Base-by-base conservation (phyloP, 2,329 filamentous ascomycete genomes). In the Diplodia sapinea region DNA sequence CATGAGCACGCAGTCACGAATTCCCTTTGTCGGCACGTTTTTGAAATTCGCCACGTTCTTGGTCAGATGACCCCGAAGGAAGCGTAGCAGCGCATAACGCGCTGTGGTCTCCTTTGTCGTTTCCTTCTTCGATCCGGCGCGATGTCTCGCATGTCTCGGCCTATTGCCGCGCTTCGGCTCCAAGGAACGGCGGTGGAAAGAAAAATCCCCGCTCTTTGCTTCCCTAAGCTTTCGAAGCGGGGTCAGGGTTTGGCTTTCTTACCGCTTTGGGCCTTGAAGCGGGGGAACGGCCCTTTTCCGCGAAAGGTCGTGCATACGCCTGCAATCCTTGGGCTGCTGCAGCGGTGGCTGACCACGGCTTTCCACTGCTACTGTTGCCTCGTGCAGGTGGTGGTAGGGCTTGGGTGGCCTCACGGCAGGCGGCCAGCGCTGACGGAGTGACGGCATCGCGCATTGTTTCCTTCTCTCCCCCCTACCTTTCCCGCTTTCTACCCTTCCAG, bases 221-320 rank as follows among this genome's bases (percentile, higher is more conserved):
- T n/a, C 13, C 31, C 13, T 26, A 26, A 26, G 3, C 8, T 15
- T n/a, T 66, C 49, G 66, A 70, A 47, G 62, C 17, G 51, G 20
- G 31, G 66, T 31, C 8, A 47, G 50, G 62, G 57, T 62, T 47
- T 67, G 62, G 62, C 49, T 33, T 38, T 54, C 31, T 40, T 65
- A 54, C 51, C 51, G 36, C 4, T 40, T n/a, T 4, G 57, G 56
- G 8, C 29, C 2, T 13, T 6, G 12, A 7, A 36, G 40, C 40
- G 40, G 57, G 56, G 57, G 57, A 61, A 49, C 26, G 26, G 40
- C 29, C 40, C 33, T 61, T 33, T 61, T 36, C 7, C 40, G 57
- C 57, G 26, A 43, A 49, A 49, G 13, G 23, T 61, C 55, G 33
- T 33, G 57, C 57, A 61, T 61, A 15, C 20, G 57, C 57, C 33